A percentile compares a stretch with the other conserved stretches of the same genome.
These are phyloP conservation scores for Termitomyces bulborhizus DNA, from an alignment of 768 basidiomycete species.

Conservation along the genomic window DNA sequence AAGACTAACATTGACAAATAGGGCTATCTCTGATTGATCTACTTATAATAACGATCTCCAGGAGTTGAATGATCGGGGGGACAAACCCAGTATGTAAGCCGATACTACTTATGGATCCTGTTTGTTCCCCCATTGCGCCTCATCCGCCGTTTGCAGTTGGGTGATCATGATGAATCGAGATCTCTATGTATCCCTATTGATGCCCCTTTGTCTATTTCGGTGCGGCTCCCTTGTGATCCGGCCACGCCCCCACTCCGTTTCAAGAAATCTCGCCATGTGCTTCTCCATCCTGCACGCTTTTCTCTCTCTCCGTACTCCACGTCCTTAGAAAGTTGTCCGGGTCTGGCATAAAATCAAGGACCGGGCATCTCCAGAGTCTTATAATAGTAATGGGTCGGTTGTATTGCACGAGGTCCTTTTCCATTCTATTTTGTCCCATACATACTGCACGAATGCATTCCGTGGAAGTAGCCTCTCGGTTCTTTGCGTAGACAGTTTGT, in stretches of 20 bases:
- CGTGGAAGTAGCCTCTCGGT: too few relatives aligned
- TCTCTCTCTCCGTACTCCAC: not conserved
- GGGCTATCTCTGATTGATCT: not conserved
- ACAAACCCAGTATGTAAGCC: not conserved
- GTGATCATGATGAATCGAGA: not conserved
- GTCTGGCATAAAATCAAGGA: not conserved
- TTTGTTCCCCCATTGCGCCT: not conserved
- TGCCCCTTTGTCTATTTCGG: not conserved
- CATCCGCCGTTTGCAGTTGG: too few relatives aligned
- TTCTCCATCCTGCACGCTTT: not conserved
- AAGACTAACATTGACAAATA: not conserved
- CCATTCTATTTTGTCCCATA: too few relatives aligned
- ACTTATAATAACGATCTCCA: not conserved
- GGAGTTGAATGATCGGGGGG: not conserved
- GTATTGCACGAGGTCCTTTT: too few relatives aligned
- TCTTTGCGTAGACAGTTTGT: too few relatives aligned
- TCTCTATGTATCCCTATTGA: not conserved
- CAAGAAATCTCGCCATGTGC: not conserved
- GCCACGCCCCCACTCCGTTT: slow-evolving; percentile 7
- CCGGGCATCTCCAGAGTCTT: too few relatives aligned
- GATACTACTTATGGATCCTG: too few relatives aligned
- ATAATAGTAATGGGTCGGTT: too few relatives aligned
- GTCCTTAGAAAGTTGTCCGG: not conserved
- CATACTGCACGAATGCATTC: too few relatives aligned
- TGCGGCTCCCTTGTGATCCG: slow-evolving; percentile 13